Base-by-base conservation (phyloP, 2,329 filamentous ascomycete species). In the Bimuria novae-zelandiae region DNA sequence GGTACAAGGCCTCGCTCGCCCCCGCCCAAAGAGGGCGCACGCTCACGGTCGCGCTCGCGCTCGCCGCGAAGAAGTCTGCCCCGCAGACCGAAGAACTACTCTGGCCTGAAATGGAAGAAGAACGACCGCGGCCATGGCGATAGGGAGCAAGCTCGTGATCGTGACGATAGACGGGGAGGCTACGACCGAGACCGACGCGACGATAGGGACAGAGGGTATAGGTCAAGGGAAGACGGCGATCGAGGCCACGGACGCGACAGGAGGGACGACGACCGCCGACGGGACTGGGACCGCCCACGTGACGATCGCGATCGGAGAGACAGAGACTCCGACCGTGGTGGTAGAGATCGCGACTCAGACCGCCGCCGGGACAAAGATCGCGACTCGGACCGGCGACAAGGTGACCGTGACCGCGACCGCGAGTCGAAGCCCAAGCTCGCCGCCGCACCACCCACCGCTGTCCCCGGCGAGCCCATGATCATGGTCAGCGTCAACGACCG, bases 401-500 rank as follows among this genome's bases (percentile, higher is more conserved):
- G 46, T 4, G 53, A 52, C 16, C 40, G 51, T 63, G 75, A 66
- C 46, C 75, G 61, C 19, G 49, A 75, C 62, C 65, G 71, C 58
- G 75, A 72, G 42, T 64, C 67, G 17, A 70, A 71, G 37, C 57
- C 76, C 49, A 76, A 63, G 22, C 53, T 61, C 3, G 54, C 72
- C 8, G 57, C 69, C 7, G 56, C 72, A 25, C 67, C 77, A 7
- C 32, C 57, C 5, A 6, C 53, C 6, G 29, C 56, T 3, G 52
- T 59, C 4, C 41, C 51, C 2, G 56, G 80, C 5, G 89, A 95
- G 69, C 88, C 91, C 51, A 95, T 97, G 89, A 97, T 97, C 62
- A 84, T 96, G 46, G 92, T 97, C 16, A 86, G 93, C 67, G 86
- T 97, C 69, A 97, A 97, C 72, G 93, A 97, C 75, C 84, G 93